Evolutionary conservation across 805 yeast genomes (phyloP), one percentile per base, ranked within the genome.

Genomic region (Allodekkera sacchari): DNA sequence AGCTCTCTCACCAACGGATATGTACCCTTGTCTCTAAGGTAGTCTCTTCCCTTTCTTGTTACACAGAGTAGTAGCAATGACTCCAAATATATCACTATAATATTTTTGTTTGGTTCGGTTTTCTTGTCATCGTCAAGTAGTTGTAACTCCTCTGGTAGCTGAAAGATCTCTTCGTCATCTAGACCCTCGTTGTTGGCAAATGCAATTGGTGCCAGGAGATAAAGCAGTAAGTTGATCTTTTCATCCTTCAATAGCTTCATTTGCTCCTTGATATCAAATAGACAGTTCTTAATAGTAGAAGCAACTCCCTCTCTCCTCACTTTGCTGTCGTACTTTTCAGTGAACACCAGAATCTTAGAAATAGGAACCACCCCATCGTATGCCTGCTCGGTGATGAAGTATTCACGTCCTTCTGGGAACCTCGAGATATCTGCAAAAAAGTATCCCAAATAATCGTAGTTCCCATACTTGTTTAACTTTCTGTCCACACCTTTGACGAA

Each of bases 261-360:
- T 51, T 89, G 97, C 22, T 71, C 56, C 25, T 75, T 72, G 2
- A 83, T 64, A 50, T 88, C 95, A 48, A 89, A 89, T 30, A 89
- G 61, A 0, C 89, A 72, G 57, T 89, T 89, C 54, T 92, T 89
- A 44, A 92, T 83, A 2, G 96, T 82, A 5, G 94, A 81, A 2
- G 94, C 94, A 23, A 84, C 88, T 49, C 95, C 96, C 52, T 82
- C 88, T 57, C 97, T 71, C 60, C 97, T 76, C 17, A 74, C 73
- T 46, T 74, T 74, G 10, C 83, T 66, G 48, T 81, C 88, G 43
- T 77, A 81, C 47, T 77, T 74, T 50, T 83, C 88, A 4, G 96
- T 81, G 58, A 85, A 87, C 0, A 77, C 92, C 37, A 83, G 63
- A 18, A 87, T 57, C 51, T 84, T 84, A n/a, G 87, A 74, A 15